Evolutionary conservation across 2,329 filamentous ascomycete genomes (phyloP), one percentile per base, ranked within the genome.

Genomic region (Sarocladium strictum): DNA sequence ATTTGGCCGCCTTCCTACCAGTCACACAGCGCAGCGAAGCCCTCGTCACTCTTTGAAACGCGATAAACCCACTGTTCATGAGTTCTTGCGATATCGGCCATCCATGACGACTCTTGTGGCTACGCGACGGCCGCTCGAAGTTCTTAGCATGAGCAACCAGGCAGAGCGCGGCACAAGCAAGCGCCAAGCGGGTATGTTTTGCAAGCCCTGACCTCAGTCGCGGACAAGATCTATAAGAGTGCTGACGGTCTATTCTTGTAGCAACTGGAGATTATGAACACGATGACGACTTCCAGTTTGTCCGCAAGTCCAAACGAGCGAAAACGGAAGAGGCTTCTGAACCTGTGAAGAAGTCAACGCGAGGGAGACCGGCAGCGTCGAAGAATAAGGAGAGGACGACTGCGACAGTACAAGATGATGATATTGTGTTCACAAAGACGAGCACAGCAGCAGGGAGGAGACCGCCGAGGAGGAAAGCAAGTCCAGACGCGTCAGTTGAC

Each of bases 231-330:
- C 49, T 37, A 35, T 26, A 17, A 10, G 10, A 21, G 17, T 57
- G 52, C 61, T 64, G 57, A 64, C 55, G n/a, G n/a, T n/a, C 3
- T 21, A 14, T 40, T 24, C 14, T n/a, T 29, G 32, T 58, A 73
- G 73, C 72, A 58, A 65, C 64, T 58, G 62, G 64, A 43, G 68
- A 72, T 53, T 86, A 89, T 62, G 87, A 92, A 68, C 81, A 87
- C 63, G 85, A 89, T 72, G 88, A 87, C 62, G 89, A 89, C 58
- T 92, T 92, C 62, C 76, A 83, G 56, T 92, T 91, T 67, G 83
- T 85, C 59, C 81, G 87, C 61, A 84, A 79, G 58, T 76, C 84
- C 11, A 88, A 88, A 65, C 73, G 81, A 63, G 76, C 77, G 57
- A 90, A 86, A 71, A 78, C 80, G 41, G 76, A 77, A 56, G 72